A percentile compares a stretch with the other conserved stretches of the same genome.
phyloP scores from a whole-genome alignment of 2,329 filamentous ascomycete species.

The Colletotrichum sidae region DNA sequence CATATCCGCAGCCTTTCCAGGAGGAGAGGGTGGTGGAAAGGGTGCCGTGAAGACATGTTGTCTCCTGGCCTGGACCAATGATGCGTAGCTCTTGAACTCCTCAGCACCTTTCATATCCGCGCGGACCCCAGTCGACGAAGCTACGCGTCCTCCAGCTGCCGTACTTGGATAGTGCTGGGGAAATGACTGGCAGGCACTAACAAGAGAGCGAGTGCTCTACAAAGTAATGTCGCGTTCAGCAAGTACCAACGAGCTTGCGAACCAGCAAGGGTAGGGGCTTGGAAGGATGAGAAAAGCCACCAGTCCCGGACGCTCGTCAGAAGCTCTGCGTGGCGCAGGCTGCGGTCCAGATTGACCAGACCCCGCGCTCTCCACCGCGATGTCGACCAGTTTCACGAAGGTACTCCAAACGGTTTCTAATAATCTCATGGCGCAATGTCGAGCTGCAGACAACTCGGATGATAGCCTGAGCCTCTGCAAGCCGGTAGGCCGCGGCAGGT shows the following conservation, averaged over 20 bases:
- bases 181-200: not conserved
- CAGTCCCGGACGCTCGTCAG: conserved; percentile 14
- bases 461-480: conserved; percentile 17
- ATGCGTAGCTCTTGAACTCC: not conserved
- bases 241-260: not conserved
- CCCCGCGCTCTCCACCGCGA: conserved; percentile 29
- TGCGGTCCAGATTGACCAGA: conserved; percentile 23
- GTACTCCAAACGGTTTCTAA: conserved; percentile 10
- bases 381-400: conserved; percentile 13
- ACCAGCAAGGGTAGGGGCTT: conserved; percentile 19
- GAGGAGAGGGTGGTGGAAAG: conserved; percentile 4
- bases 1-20: conserved; percentile 8
- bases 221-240: not conserved
- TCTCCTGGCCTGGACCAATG: conserved; percentile 7
- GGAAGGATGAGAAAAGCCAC: conserved; percentile 15
- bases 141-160: conserved; percentile 4
- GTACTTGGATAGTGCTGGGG: not conserved
- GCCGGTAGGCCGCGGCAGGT: not conserved
- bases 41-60: not conserved
- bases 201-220: not conserved
- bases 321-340: conserved; percentile 28
- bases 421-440: conserved; percentile 17
- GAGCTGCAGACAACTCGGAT: conserved; percentile 16
- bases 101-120: not conserved
- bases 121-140: conserved; percentile 5